Conservation (phyloP, 2,329 filamentous ascomycete species). For the Fusarium sp. region DNA sequence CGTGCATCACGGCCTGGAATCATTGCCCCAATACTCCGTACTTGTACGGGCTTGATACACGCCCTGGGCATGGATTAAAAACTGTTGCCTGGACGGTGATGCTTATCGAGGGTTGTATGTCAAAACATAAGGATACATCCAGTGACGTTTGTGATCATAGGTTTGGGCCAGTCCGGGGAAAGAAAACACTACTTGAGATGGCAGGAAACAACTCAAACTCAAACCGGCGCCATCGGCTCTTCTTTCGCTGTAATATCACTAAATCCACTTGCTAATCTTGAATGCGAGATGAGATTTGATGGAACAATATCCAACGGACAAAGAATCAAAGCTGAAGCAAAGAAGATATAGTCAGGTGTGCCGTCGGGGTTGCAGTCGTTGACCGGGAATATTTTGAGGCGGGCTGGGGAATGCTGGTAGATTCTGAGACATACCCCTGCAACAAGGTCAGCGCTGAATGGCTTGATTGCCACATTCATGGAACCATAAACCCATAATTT, state of each 20-base stretch:
- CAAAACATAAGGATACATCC: not conserved
- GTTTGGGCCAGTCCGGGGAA: slow-evolving; percentile 26
- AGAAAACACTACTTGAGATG: slow-evolving; percentile 9
- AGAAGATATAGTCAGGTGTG: slow-evolving; percentile 27
- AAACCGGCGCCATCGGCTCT: slow-evolving; percentile 35
- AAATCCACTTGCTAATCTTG: slow-evolving; percentile 38
- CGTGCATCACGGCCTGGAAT: not conserved
- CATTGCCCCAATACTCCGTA: no score
- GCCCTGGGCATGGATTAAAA: not conserved
- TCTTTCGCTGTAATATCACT: slow-evolving; percentile 40
- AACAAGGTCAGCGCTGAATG: slow-evolving; percentile 16
- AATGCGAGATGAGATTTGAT: slow-evolving; percentile 40
- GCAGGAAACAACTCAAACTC: slow-evolving; percentile 16
- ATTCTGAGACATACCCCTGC: slow-evolving; percentile 40
- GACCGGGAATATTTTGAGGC: slow-evolving; percentile 20
- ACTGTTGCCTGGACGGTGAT: not conserved
- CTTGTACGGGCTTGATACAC: not conserved
- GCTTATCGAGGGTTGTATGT: slow-evolving; percentile 2
- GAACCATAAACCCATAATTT: slow-evolving; percentile 21
- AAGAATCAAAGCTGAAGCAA: slow-evolving; percentile 19
- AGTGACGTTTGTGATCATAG: not conserved
- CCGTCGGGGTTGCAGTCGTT: slow-evolving; percentile 39
- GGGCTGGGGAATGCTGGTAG: slow-evolving; percentile 43
- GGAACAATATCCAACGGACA: slow-evolving; percentile 20
- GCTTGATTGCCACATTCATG: slow-evolving; percentile 15